Evolutionary conservation across 1,139 yeast genomes (phyloP).

Genomic region (Saccharomyces hybrid): DNA sequence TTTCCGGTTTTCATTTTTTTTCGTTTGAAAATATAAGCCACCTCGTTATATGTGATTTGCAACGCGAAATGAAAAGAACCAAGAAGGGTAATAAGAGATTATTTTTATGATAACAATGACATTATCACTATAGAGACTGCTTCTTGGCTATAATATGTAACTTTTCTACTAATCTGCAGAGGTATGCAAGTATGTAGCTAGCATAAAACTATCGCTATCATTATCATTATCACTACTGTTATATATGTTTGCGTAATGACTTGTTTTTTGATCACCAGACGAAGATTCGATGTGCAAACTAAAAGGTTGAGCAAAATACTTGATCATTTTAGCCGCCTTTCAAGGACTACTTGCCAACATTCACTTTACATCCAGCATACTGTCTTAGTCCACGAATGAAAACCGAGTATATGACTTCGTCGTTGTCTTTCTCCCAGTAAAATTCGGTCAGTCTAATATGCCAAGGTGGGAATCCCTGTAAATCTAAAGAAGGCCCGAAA

Average conservation of each 20-base stretch:
- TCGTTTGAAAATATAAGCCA: neutral
- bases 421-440: slow-evolving; percentile 84
- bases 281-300: neutral
- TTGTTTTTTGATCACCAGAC: neutral
- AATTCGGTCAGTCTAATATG: slow-evolving; percentile 85
- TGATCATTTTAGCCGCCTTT: neutral
- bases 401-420: slow-evolving; percentile 72
- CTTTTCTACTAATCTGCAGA: neutral
- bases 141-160: neutral
- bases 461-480: slow-evolving; percentile 98
- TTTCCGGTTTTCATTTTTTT: neutral
- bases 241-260: neutral
- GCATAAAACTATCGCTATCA: neutral
- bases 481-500: slow-evolving; percentile 78
- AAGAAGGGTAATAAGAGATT: neutral
- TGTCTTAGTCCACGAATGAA: slow-evolving; percentile 77
- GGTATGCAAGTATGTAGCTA: neutral
- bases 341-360: slow-evolving; percentile 58
- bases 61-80: neutral
- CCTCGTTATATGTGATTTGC: slow-evolving; percentile 1
- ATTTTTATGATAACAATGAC: neutral
- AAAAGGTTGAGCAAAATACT: neutral
- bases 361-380: slow-evolving; percentile 74
- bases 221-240: neutral
- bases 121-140: neutral